Conservation (phyloP, 306 rosid species). For the Ammopiptanthus mongolicus region DNA sequence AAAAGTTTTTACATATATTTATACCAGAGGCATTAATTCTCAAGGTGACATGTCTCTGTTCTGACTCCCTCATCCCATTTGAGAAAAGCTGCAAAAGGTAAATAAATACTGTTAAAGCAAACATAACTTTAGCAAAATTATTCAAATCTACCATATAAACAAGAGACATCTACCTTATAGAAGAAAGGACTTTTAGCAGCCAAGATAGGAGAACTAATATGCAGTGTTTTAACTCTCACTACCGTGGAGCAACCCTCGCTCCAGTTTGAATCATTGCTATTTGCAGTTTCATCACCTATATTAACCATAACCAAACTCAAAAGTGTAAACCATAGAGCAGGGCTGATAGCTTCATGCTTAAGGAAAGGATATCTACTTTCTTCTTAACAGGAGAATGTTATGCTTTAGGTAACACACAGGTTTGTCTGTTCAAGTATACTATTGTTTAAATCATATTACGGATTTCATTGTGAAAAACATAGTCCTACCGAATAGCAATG, state of each 20-base stretch:
- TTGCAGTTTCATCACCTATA: constrained; percentile 80
- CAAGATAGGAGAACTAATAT: constrained; percentile 95
- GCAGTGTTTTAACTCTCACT: constrained; percentile 72
- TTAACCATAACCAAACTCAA: constrained; percentile 8
- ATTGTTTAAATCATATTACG: not conserved
- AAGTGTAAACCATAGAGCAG: constrained; percentile 1
- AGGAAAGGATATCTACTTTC: not conserved
- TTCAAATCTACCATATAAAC: not conserved
- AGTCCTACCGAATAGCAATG: not conserved
- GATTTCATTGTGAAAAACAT: too few species aligned
- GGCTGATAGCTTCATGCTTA: not conserved
- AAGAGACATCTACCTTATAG: constrained; percentile 60
- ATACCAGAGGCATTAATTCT: constrained; percentile 88
- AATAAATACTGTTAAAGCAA: constrained; percentile 12
- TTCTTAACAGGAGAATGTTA: not conserved
- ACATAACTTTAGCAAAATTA: not conserved
- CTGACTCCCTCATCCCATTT: constrained; percentile 97
- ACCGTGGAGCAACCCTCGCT: constrained; percentile 72
- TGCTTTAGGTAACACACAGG: not conserved
- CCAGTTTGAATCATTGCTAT: constrained; percentile 71
- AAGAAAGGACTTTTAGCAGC: constrained; percentile 99
- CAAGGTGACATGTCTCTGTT: constrained; percentile 78
- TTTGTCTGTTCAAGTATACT: not conserved
- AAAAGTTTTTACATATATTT: not conserved
- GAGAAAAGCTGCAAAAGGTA: constrained; percentile 67